Base-by-base conservation (phyloP, 208 protist species). In the Crithidia sp. region DNA sequence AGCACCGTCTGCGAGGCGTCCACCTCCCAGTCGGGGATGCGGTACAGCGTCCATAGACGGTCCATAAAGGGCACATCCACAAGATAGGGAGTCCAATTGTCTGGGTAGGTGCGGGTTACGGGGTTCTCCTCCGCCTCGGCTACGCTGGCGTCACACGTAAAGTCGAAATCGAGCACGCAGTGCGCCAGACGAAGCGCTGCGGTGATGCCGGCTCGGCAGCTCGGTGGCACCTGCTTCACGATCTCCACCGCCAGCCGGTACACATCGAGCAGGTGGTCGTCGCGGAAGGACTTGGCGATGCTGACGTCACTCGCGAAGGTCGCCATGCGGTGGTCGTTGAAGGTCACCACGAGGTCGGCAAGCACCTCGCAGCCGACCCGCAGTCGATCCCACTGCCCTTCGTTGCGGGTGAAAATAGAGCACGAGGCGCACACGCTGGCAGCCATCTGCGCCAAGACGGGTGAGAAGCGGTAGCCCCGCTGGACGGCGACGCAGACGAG, bases 211-310 rank as follows among this genome's bases (percentile, higher is more conserved):
- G 39, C 6, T 0, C 66, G 58, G 50, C 60, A 50, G 37, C 73
- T 69, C 6, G 60, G 73, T n/a, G 49, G 70, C 61, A 84, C 70
- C 43, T 71, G 68, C 64, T 77, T 73, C 41, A 84, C 61, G 2
- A 80, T 56, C 37, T 57, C 57, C 28, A 83, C 85, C 14, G 71
- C 82, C 28, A 83, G 44, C 54, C 60, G 60, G 67, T 84, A 90
- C 53, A 90, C 39, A 16, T 50, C 53, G 52, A 84, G 72, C 47
- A 90, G 77, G 71, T 74, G 82, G 2, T 83, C 74, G 74, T 85
- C 72, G 16, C 86, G 82, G 62, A 90, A 90, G 5, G 76, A 63
- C 39, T 64, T 76, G 43, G 76, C 78, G 17, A 77, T 72, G 44
- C 73, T 71, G n/a, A 79, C 73, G 28, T 83, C 78, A 12, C 49